Evolutionary conservation across 495 filamentous ascomycete genomes (phyloP).

Genomic region (Hypoxylon lenormandii): DNA sequence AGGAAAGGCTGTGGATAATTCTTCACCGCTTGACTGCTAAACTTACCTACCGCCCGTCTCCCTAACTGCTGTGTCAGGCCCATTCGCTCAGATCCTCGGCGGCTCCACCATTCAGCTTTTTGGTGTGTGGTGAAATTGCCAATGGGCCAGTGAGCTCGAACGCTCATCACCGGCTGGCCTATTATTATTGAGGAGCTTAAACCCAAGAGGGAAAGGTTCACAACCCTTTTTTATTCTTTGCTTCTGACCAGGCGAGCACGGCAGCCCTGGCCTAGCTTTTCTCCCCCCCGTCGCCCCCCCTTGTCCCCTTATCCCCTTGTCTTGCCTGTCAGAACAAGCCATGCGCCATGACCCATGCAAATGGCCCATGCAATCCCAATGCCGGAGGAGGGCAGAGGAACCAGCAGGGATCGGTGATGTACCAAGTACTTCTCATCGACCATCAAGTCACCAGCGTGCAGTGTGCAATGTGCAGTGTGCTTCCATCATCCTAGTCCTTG

Average conservation of each 20-base stretch:
- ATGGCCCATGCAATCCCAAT: constrained; percentile 16
- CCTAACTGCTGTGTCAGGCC: constrained; percentile 41
- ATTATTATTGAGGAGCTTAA: constrained; percentile 47
- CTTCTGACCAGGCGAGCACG: constrained; percentile 40
- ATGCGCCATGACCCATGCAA: constrained; percentile 12
- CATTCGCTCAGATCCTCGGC: constrained; percentile 49
- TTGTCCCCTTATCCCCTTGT: constrained; percentile 28
- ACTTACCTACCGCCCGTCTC: constrained; percentile 33
- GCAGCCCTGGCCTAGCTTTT: constrained; percentile 31
- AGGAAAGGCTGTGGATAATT: constrained; percentile 46
- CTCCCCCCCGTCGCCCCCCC: constrained; percentile 16
- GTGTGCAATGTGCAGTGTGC: constrained; percentile 15
- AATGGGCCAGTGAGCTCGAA: constrained; percentile 45
- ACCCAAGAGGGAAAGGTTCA: constrained; percentile 46
- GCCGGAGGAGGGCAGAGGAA: constrained; percentile 29
- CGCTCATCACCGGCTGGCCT: constrained; percentile 42
- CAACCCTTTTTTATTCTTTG: constrained; percentile 43
- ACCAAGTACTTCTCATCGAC: constrained; percentile 38
- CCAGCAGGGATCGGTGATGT: constrained; percentile 36
- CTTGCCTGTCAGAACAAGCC: constrained; percentile 29
- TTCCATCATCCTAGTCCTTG: constrained; percentile 37
- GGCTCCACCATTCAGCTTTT: constrained; percentile 51
- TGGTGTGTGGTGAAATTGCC: constrained; percentile 49
- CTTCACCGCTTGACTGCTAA: constrained; percentile 51
- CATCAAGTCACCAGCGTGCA: constrained; percentile 13